These are phyloP conservation scores for Somion occarium DNA, from an alignment of 1,284 basidiomycete genomes.

Conservation along the genomic window DNA sequence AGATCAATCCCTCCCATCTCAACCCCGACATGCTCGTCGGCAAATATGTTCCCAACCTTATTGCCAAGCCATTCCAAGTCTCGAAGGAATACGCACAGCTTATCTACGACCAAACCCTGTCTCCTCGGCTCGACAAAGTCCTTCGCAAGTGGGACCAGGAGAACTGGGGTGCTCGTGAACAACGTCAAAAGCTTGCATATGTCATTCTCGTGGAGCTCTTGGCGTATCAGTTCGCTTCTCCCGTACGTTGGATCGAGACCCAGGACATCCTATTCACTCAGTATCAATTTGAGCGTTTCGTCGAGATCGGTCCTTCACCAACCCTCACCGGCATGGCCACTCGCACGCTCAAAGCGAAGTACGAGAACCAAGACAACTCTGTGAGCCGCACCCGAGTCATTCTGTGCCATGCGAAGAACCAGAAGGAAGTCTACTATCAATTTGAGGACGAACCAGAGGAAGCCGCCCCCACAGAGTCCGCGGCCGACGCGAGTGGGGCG, in stretches of 20 bases:
- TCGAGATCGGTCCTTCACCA: constrained; percentile 95
- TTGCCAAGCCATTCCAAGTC: constrained; percentile 93
- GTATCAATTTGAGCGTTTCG: constrained; percentile 91
- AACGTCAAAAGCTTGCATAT: constrained; percentile 91
- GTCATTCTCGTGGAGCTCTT: constrained; percentile 94
- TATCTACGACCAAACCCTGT: constrained; percentile 93
- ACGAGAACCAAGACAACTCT: constrained; percentile 87
- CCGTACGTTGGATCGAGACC: constrained; percentile 98
- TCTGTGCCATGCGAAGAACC: constrained; percentile 92
- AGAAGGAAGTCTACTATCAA: constrained; percentile 96
- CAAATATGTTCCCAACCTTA: constrained; percentile 96
- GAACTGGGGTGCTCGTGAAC: constrained; percentile 76
- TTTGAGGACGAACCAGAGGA: constrained; percentile 85
- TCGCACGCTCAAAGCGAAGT: constrained; percentile 94
- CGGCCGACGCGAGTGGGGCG: constrained; percentile 39
- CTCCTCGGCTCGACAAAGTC: constrained; percentile 89
- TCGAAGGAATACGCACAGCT: constrained; percentile 88
- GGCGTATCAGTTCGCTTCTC: constrained; percentile 94
- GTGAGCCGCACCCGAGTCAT: constrained; percentile 78
- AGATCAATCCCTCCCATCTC: constrained; percentile 87
- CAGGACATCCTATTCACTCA: constrained; percentile 90
- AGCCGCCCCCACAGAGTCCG: constrained; percentile 31
- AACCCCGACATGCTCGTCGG: constrained; percentile 90
- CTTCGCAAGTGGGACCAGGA: constrained; percentile 93
- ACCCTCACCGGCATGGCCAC: constrained; percentile 96